These are phyloP conservation scores for Diospyros lotus DNA, from an alignment of 148 eudicot genomes.

Conservation along the genomic window DNA sequence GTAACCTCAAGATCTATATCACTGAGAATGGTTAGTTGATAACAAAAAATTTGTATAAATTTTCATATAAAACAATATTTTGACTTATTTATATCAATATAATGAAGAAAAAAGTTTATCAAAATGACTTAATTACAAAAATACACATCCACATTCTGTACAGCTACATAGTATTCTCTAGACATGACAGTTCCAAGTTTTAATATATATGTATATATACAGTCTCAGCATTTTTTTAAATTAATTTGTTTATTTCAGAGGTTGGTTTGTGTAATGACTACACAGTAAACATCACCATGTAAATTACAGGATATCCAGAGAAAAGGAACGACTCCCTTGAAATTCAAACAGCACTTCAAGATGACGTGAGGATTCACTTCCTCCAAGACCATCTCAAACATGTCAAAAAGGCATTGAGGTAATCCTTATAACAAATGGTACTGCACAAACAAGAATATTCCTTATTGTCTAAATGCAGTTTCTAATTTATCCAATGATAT, in stretches of 20 bases:
- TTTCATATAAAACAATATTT: background rate
- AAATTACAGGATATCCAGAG: background rate
- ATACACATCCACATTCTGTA: too few relatives aligned
- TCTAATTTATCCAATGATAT: too few relatives aligned
- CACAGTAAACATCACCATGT: background rate
- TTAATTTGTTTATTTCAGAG: too few relatives aligned
- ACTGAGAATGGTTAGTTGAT: constrained; percentile 3
- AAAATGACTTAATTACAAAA: too few relatives aligned
- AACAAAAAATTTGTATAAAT: too few relatives aligned
- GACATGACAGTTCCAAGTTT: background rate
- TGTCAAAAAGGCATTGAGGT: constrained; percentile 1
- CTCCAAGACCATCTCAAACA: constrained; percentile 1
- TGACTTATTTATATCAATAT: background rate
- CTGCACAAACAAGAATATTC: background rate
- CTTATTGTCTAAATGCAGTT: too few relatives aligned
- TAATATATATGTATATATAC: background rate
- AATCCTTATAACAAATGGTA: background rate
- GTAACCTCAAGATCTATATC: constrained; percentile 2
- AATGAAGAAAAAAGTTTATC: too few relatives aligned
- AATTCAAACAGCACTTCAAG: background rate
- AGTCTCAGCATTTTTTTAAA: too few relatives aligned
- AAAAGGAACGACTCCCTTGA: background rate
- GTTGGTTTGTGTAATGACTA: background rate
- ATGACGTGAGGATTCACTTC: constrained; percentile 1
- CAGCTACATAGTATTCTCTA: too few relatives aligned